Evolutionary conservation across 108 stramenopile species (phyloP).

Genomic region (Hondaea fermentalgiana): DNA sequence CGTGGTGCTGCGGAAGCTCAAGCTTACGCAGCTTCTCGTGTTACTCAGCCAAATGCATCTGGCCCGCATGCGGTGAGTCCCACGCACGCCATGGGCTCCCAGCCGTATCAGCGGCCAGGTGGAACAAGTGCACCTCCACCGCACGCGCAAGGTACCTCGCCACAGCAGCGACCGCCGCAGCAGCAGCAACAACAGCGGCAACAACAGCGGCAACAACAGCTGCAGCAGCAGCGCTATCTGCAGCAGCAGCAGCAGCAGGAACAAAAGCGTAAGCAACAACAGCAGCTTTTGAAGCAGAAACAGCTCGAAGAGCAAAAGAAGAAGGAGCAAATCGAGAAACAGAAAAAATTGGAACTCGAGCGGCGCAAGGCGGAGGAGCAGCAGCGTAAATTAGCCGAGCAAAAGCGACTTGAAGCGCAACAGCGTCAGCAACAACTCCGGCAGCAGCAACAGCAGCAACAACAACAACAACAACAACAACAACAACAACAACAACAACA

Average conservation of each 20-base stretch:
- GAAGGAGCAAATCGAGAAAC: neutral
- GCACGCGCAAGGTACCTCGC: no score
- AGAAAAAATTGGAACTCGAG: neutral
- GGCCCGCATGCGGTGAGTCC: no score
- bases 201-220: neutral
- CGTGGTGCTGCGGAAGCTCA: no score
- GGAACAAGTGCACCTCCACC: no score
- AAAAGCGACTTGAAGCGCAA: conserved; percentile 13
- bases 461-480: neutral
- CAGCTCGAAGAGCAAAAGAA: neutral
- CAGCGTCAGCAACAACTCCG: neutral
- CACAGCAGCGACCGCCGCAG: neutral
- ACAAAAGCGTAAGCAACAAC: neutral
- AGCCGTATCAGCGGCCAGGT: no score
- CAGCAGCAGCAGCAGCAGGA: neutral
- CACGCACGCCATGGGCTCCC: no score
- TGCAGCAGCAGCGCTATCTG: neutral
- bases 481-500: conserved; percentile 14
- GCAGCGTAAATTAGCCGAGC: conserved; percentile 16
- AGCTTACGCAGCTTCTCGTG: no score
- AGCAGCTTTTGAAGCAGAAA: neutral
- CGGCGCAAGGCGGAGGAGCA: neutral
- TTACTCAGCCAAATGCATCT: no score
- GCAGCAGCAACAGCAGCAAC: conserved; percentile 11
- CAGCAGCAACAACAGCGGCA: neutral